These are phyloP conservation scores for Rhodamnia argentea DNA, from an alignment of 345 rosid species.

Conservation along the genomic window DNA sequence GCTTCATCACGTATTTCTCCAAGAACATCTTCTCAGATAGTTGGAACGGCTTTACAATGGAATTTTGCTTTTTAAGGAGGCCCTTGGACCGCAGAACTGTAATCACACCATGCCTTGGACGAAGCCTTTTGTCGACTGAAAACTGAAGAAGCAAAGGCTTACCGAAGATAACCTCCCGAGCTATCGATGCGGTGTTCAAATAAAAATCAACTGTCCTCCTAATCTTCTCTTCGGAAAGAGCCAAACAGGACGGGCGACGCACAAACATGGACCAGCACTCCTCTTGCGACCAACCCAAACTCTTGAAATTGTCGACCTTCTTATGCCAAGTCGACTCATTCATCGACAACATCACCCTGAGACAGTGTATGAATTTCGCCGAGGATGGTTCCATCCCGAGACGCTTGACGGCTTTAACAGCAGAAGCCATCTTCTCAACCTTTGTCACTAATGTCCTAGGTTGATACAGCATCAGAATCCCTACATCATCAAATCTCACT, in stretches of 20 bases:
- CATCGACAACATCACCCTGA: neutral
- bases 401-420: neutral
- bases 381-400: neutral
- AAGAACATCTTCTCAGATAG: neutral
- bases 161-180: neutral
- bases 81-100: neutral
- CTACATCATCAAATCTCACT: neutral
- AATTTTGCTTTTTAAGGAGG: neutral
- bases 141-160: neutral
- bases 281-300: conserved; percentile 2
- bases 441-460: neutral
- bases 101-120: conserved; percentile 2
- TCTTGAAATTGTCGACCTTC: neutral
- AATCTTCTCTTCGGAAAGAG: neutral
- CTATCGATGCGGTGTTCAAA: no score
- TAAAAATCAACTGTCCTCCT: neutral
- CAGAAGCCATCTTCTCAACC: neutral
- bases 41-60: neutral
- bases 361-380: neutral
- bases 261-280: neutral
- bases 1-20: neutral
- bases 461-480: neutral
- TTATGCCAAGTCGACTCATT: neutral
- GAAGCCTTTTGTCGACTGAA: neutral
- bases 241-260: neutral